Evolutionary conservation across 129 eudicot species (phyloP).

Genomic region (Flaveria brownii): DNA sequence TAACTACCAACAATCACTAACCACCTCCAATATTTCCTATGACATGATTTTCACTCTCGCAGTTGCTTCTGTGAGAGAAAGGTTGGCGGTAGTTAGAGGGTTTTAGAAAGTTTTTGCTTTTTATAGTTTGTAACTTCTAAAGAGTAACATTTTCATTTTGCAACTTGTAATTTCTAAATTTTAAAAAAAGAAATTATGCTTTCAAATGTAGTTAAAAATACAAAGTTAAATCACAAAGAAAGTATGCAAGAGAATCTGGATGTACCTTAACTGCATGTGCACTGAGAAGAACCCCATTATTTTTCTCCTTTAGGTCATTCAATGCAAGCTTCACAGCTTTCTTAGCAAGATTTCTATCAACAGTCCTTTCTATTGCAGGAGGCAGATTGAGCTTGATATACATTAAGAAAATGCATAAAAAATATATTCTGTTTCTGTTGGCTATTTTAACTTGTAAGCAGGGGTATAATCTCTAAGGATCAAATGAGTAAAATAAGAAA

Average conservation of each 20-base stretch:
- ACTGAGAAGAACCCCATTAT: slow-evolving; percentile 76
- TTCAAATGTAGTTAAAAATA: neutral
- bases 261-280: slow-evolving; percentile 81
- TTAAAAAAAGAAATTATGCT: no score
- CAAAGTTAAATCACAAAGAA: neutral
- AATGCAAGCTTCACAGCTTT: slow-evolving; percentile 74
- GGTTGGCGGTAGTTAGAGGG: neutral
- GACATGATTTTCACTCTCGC: neutral
- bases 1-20: neutral
- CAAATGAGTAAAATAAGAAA: neutral
- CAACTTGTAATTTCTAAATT: slow-evolving; percentile 5
- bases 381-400: slow-evolving; percentile 40
- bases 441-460: neutral
- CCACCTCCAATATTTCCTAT: neutral
- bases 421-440: neutral
- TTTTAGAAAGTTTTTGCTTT: neutral
- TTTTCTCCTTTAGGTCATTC: slow-evolving; percentile 67
- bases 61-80: neutral
- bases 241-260: slow-evolving; percentile 10
- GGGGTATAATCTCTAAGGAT: neutral
- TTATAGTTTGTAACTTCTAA: neutral
- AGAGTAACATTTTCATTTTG: slow-evolving; percentile 9
- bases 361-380: slow-evolving; percentile 34
- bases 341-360: slow-evolving; percentile 48
- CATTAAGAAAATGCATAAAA: slow-evolving; percentile 51